Conservation (phyloP, 129 eudicot species). For the Artemisia annua region DNA sequence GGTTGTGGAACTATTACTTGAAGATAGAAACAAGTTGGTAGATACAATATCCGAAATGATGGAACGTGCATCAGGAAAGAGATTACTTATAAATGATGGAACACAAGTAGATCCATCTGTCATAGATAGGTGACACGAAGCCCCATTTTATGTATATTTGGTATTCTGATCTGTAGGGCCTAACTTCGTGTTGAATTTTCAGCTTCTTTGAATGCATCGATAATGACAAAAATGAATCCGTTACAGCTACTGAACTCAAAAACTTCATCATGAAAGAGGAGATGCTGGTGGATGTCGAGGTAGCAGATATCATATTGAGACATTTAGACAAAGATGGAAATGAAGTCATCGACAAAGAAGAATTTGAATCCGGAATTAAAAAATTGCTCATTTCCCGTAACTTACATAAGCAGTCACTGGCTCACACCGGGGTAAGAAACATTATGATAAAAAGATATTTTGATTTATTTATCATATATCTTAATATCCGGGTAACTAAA, state of each 20-base stretch:
- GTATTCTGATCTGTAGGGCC: neutral
- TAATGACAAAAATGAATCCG: slow-evolving; percentile 34
- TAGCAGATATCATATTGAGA: slow-evolving; percentile 49
- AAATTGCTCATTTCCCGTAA: slow-evolving; percentile 42
- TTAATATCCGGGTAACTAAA: neutral
- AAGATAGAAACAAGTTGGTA: slow-evolving; percentile 33
- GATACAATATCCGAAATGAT: slow-evolving; percentile 31
- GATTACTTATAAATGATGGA: slow-evolving; percentile 24
- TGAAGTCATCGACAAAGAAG: slow-evolving; percentile 47
- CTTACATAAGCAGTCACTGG: slow-evolving; percentile 7
- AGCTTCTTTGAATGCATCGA: slow-evolving; percentile 58
- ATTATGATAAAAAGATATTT: neutral
- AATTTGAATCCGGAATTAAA: slow-evolving; percentile 54
- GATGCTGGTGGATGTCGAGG: slow-evolving; percentile 47
- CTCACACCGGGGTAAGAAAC: slow-evolving; percentile 40
- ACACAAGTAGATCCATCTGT: slow-evolving; percentile 30
- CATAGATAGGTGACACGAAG: slow-evolving; percentile 18
- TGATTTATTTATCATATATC: neutral
- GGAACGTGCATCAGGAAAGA: slow-evolving; percentile 34
- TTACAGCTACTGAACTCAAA: slow-evolving; percentile 48
- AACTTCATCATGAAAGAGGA: slow-evolving; percentile 44
- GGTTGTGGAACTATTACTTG: slow-evolving; percentile 37
- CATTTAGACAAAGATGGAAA: slow-evolving; percentile 62
- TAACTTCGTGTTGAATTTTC: neutral
- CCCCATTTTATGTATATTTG: neutral